Percentiles rank a stretch among this genome's conserved stretches.
Conservation (phyloP, 1,284 basidiomycete genomes). For the Ceratobasidium papillatum region DNA sequence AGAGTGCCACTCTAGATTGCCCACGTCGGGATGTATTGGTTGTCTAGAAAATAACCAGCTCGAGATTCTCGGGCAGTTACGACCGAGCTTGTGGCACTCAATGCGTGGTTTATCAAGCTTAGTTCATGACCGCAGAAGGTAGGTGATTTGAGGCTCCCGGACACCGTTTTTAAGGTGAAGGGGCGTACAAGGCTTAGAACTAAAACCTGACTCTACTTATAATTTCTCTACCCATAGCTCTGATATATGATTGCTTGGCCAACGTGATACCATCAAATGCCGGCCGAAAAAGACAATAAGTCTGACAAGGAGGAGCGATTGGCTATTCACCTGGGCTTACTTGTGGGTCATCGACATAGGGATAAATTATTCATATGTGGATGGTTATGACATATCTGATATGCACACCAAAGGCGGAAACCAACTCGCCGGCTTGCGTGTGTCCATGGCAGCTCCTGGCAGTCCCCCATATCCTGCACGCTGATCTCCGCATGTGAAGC, state of each 20-base stretch:
- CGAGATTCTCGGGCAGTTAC: neutral
- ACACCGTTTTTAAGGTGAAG: neutral
- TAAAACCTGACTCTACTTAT: neutral
- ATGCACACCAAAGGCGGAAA: neutral
- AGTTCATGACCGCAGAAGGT: neutral
- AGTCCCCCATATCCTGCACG: neutral
- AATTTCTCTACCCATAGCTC: neutral
- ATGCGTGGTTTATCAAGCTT: neutral
- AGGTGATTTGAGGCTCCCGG: neutral
- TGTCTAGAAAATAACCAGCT: neutral
- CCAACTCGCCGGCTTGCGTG: neutral
- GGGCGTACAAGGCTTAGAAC: neutral
- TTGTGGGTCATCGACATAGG: no score
- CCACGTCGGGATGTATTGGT: conserved; percentile 4
- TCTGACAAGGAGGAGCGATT: no score
- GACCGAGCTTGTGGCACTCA: neutral
- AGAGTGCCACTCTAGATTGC: conserved; percentile 2
- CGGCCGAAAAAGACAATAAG: no score
- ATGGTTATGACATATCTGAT: no score
- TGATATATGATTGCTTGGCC: no score
- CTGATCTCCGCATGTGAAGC: neutral
- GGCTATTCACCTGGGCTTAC: no score
- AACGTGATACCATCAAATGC: no score
- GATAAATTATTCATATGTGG: no score
- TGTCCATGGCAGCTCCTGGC: neutral